Conservation (phyloP, 1,284 basidiomycete species). For the Sphaerobolus stellatus region DNA sequence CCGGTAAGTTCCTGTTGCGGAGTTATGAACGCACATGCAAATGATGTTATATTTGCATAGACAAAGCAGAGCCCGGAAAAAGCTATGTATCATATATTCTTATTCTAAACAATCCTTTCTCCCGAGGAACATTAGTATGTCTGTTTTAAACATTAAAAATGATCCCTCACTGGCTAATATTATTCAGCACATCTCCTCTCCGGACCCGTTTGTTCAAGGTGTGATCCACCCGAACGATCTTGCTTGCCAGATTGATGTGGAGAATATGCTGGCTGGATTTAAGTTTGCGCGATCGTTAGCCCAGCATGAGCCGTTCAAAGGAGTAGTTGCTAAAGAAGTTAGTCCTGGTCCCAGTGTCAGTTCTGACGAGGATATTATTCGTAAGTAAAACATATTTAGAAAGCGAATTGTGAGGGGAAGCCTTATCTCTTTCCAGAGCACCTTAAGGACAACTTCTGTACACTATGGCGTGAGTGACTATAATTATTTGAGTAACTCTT, state of each 20-base stretch:
- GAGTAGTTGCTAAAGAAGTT: constrained; percentile 3
- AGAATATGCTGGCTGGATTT: constrained; percentile 17
- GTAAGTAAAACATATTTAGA: background rate
- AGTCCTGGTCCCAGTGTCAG: background rate
- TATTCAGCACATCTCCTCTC: constrained; percentile 26
- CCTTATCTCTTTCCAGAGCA: background rate
- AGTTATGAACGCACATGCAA: background rate
- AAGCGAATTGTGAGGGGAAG: background rate
- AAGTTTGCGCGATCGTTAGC: constrained; percentile 38
- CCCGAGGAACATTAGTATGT: constrained; percentile 31
- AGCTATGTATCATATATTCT: constrained; percentile 15
- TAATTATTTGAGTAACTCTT: background rate
- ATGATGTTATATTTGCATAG: constrained; percentile 2
- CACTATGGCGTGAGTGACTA: background rate
- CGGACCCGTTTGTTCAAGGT: constrained; percentile 31
- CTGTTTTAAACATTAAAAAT: background rate
- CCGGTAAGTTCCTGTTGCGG: constrained; percentile 18
- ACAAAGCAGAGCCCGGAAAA: constrained; percentile 15
- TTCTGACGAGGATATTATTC: background rate
- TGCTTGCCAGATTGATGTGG: background rate
- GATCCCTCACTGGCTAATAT: background rate
- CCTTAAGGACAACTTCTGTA: background rate
- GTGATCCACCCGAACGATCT: constrained; percentile 38
- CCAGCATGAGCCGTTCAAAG: constrained; percentile 29
- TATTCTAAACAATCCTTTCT: constrained; percentile 17